Percentiles rank a stretch among this genome's conserved stretches.
Conservation (phyloP, 768 basidiomycete genomes). For the Inosperma sp. region DNA sequence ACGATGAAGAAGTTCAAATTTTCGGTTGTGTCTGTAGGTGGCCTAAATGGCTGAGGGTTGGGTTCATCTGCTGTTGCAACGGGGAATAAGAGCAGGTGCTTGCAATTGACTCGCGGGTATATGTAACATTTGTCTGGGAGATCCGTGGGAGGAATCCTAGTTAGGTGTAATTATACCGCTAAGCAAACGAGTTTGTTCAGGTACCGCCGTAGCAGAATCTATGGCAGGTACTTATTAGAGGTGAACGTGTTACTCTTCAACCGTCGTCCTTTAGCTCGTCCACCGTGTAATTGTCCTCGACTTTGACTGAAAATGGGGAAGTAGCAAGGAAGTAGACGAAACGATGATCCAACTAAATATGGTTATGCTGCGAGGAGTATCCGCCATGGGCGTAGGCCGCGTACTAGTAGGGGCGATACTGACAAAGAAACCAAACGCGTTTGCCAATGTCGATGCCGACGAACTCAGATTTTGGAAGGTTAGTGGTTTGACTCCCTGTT, state of each 20-base stretch:
- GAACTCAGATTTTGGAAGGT: not conserved
- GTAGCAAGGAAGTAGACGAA: not conserved
- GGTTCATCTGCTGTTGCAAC: constrained; percentile 6
- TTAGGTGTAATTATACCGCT: too few relatives aligned
- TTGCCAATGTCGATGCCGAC: not conserved
- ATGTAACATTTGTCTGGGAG: too few relatives aligned
- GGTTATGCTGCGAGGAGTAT: not conserved
- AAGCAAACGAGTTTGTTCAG: too few relatives aligned
- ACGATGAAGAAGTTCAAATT: constrained; percentile 14
- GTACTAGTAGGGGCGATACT: not conserved
- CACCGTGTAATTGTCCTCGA: too few relatives aligned
- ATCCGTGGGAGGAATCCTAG: too few relatives aligned
- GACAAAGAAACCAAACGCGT: not conserved
- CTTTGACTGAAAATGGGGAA: too few relatives aligned
- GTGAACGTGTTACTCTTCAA: too few relatives aligned
- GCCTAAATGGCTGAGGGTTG: constrained; percentile 4
- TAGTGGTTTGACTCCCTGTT: too few relatives aligned
- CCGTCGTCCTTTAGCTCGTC: too few relatives aligned
- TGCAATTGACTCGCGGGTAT: constrained; percentile 15
- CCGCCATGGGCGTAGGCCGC: not conserved
- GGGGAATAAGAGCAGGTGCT: constrained; percentile 9
- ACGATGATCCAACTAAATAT: not conserved
- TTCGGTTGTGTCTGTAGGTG: constrained; percentile 10
- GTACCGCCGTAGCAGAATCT: too few relatives aligned
- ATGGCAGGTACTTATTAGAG: too few relatives aligned